Evolutionary conservation across 768 basidiomycete genomes (phyloP).

Genomic region (Mycena olivaceomarginata): DNA sequence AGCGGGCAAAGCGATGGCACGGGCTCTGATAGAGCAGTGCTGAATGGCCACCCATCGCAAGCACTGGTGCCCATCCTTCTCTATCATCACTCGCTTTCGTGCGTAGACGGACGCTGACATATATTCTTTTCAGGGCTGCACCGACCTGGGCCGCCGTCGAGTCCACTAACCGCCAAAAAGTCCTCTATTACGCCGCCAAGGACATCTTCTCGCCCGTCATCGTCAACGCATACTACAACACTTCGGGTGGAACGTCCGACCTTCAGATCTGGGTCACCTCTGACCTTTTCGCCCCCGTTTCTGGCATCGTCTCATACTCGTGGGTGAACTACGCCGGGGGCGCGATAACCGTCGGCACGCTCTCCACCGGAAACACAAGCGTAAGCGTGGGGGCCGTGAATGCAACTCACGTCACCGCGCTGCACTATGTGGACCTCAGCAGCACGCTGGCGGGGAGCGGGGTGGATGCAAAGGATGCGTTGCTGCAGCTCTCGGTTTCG

Average conservation of each 20-base stretch:
- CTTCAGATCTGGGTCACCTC: slow-evolving; percentile 39
- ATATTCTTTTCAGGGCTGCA: slow-evolving; percentile 19
- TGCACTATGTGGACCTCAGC: slow-evolving; percentile 2
- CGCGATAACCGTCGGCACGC: slow-evolving; percentile 9
- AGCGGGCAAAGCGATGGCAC: too few relatives aligned
- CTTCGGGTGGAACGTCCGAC: slow-evolving; percentile 6
- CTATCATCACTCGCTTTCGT: background rate
- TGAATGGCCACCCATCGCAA: too few relatives aligned
- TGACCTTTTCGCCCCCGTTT: slow-evolving; percentile 2
- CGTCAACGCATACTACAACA: slow-evolving; percentile 36
- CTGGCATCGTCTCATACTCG: slow-evolving; percentile 16
- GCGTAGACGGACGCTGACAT: background rate
- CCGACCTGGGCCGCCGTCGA: slow-evolving; percentile 35
- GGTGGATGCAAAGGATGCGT: slow-evolving; percentile 9
- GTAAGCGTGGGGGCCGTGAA: slow-evolving; percentile 20
- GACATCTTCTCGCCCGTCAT: slow-evolving; percentile 39
- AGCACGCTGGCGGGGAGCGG: slow-evolving; percentile 6
- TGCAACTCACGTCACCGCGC: background rate
- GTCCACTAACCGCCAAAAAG: slow-evolving; percentile 38
- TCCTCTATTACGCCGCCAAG: slow-evolving; percentile 36
- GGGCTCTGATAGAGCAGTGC: too few relatives aligned
- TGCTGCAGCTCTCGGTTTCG: slow-evolving; percentile 19
- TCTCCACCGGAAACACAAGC: background rate
- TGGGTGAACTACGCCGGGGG: slow-evolving; percentile 29
- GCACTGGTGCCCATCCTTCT: too few relatives aligned